Conservation (phyloP, 1,284 basidiomycete species). For the Mycosarcoma maydis region DNA sequence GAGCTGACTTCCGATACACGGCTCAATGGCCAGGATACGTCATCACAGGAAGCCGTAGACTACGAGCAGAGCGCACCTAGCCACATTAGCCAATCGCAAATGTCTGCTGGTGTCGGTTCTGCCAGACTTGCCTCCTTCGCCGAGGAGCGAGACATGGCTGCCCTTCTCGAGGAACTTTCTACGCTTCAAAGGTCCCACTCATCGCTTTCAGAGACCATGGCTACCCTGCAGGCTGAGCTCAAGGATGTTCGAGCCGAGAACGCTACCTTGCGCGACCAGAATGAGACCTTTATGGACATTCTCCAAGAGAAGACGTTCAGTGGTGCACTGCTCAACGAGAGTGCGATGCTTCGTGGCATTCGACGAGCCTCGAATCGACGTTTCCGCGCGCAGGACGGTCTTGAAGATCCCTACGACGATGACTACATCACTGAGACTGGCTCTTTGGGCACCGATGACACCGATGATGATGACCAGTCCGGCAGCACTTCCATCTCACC, state of each 20-base stretch:
- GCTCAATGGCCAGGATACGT: neutral
- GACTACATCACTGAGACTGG: slow-evolving; percentile 36
- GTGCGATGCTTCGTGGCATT: slow-evolving; percentile 49
- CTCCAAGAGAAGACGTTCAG: slow-evolving; percentile 59
- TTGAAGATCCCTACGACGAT: slow-evolving; percentile 33
- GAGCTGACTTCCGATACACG: neutral
- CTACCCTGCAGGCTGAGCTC: slow-evolving; percentile 50
- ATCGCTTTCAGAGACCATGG: slow-evolving; percentile 44
- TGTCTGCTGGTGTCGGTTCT: neutral
- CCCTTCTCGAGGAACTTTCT: slow-evolving; percentile 34
- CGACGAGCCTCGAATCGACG: slow-evolving; percentile 26
- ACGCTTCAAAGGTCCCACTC: slow-evolving; percentile 42
- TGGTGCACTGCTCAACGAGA: slow-evolving; percentile 52
- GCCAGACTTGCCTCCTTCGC: slow-evolving; percentile 19
- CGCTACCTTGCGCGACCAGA: slow-evolving; percentile 47
- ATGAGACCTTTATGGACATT: slow-evolving; percentile 56
- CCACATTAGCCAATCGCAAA: neutral
- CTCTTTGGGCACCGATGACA: slow-evolving; percentile 18
- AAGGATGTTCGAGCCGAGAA: slow-evolving; percentile 45
- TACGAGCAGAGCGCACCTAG: neutral
- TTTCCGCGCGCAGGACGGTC: slow-evolving; percentile 17
- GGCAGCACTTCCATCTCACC: slow-evolving; percentile 20
- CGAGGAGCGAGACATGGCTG: slow-evolving; percentile 25
- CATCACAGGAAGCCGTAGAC: neutral
- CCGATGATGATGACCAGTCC: slow-evolving; percentile 16